phyloP scores from a whole-genome alignment of 441 rosid species.

The Breynia disticha region DNA sequence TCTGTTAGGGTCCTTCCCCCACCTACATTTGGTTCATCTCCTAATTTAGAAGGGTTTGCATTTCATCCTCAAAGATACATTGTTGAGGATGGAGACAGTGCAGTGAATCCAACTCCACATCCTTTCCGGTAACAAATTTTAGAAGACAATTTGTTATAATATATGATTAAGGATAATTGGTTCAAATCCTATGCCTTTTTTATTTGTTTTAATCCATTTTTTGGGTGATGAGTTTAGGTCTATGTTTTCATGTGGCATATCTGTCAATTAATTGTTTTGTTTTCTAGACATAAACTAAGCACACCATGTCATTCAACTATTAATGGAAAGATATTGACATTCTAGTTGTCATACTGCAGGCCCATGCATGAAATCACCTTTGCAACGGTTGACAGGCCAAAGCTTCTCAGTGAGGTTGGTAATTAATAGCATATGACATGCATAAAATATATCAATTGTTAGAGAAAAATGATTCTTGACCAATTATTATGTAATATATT shows the following conservation, averaged over 20 bases:
- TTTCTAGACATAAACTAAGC: not conserved
- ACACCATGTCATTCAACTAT: slow-evolving; percentile 11
- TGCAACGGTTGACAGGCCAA: slow-evolving; percentile 86
- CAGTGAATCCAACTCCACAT: slow-evolving; percentile 32
- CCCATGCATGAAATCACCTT: slow-evolving; percentile 95
- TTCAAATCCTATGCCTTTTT: not conserved
- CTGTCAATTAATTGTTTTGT: slow-evolving; percentile 2
- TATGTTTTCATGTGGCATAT: slow-evolving; percentile 5
- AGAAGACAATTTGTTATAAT: not conserved
- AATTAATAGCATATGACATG: slow-evolving; percentile 6
- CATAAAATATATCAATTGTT: not conserved
- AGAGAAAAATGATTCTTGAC: too few species aligned
- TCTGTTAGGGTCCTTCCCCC: slow-evolving; percentile 58
- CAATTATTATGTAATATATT: too few species aligned
- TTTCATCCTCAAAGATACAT: slow-evolving; percentile 35
- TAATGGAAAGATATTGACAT: slow-evolving; percentile 5
- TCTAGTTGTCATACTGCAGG: slow-evolving; percentile 33
- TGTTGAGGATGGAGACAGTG: slow-evolving; percentile 53
- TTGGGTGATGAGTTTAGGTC: not conserved
- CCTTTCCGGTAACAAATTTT: slow-evolving; percentile 27
- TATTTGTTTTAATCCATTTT: not conserved
- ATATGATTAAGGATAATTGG: not conserved
- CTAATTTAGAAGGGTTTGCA: slow-evolving; percentile 64
- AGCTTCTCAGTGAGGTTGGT: slow-evolving; percentile 88
- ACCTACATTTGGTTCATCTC: slow-evolving; percentile 86